These are phyloP conservation scores for Excoecaria agallocha DNA, from an alignment of 345 rosid genomes.

Conservation along the genomic window DNA sequence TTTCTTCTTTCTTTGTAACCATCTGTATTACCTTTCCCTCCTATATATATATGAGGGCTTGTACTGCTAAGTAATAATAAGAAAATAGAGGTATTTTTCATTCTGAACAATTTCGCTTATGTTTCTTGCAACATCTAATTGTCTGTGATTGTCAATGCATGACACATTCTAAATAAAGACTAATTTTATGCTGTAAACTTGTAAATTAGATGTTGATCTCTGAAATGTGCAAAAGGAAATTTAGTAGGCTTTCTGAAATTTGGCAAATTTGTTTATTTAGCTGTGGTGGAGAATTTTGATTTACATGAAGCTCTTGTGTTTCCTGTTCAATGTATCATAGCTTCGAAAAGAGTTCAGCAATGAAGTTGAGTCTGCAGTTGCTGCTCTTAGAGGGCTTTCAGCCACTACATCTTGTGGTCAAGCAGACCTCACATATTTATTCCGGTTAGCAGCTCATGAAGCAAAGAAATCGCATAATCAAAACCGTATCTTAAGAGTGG, in stretches of 20 bases:
- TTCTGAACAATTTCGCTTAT: background rate
- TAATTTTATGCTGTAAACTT: background rate
- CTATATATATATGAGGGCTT: no score
- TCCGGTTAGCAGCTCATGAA: conserved; percentile 78
- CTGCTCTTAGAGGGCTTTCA: conserved; percentile 59
- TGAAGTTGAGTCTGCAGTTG: conserved; percentile 60
- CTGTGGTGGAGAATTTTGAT: background rate
- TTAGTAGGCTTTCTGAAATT: background rate
- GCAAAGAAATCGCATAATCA: conserved; percentile 70
- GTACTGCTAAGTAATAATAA: no score
- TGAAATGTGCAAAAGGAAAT: background rate
- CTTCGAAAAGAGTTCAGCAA: conserved; percentile 76
- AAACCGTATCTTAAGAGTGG: conserved; percentile 80
- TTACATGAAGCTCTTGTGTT: background rate
- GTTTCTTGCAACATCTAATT: background rate
- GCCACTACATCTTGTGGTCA: conserved; percentile 58
- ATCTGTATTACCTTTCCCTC: no score
- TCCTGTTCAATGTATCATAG: conserved; percentile 28
- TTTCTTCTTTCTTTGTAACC: no score
- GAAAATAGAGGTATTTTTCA: no score
- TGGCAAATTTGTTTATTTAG: background rate
- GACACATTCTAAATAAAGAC: background rate
- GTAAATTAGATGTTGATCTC: background rate
- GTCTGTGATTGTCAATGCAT: background rate
- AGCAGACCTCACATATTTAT: conserved; percentile 84